These are phyloP conservation scores for Ophiocordyceps polyrhachis-furcata DNA, from an alignment of 2,329 filamentous ascomycete genomes.

Conservation along the genomic window DNA sequence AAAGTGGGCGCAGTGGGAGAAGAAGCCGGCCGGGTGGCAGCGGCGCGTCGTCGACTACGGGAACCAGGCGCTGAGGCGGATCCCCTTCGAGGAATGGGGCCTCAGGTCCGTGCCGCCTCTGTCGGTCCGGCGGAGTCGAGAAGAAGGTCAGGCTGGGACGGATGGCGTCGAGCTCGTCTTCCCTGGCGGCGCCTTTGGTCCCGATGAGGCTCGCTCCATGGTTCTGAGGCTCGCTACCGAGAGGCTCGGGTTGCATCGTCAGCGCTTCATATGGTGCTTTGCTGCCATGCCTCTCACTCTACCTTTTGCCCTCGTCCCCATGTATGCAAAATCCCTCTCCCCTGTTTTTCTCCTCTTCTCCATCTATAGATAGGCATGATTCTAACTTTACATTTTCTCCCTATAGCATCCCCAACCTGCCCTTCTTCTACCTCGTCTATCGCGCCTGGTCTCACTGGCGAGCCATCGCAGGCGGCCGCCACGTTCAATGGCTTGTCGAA, in stretches of 20 bases:
- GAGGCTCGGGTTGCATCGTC: constrained; percentile 58
- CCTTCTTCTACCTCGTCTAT: constrained; percentile 91
- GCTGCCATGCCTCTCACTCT: constrained; percentile 65
- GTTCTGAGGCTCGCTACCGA: constrained; percentile 59
- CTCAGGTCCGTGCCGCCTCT: constrained; percentile 84
- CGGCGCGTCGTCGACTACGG: constrained; percentile 71
- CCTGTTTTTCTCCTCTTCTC: not conserved
- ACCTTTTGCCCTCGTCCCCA: constrained; percentile 66
- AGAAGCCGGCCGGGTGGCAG: constrained; percentile 72
- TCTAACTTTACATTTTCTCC: not conserved
- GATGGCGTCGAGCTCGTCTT: constrained; percentile 59
- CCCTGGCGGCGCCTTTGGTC: constrained; percentile 49
- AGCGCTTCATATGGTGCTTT: constrained; percentile 63
- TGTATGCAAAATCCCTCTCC: constrained; percentile 39
- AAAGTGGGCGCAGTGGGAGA: constrained; percentile 78
- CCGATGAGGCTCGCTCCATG: constrained; percentile 43
- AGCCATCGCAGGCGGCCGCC: constrained; percentile 66
- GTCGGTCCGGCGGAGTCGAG: constrained; percentile 43
- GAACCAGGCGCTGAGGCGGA: constrained; percentile 66
- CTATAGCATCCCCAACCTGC: constrained; percentile 68
- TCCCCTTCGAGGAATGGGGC: constrained; percentile 95
- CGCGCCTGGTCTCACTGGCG: constrained; percentile 84
- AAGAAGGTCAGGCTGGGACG: constrained; percentile 42
- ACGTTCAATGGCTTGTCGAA: constrained; percentile 64
- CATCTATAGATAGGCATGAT: not conserved